Evolutionary conservation across 345 rosid species (phyloP).

Genomic region (Fremontodendron californicum): DNA sequence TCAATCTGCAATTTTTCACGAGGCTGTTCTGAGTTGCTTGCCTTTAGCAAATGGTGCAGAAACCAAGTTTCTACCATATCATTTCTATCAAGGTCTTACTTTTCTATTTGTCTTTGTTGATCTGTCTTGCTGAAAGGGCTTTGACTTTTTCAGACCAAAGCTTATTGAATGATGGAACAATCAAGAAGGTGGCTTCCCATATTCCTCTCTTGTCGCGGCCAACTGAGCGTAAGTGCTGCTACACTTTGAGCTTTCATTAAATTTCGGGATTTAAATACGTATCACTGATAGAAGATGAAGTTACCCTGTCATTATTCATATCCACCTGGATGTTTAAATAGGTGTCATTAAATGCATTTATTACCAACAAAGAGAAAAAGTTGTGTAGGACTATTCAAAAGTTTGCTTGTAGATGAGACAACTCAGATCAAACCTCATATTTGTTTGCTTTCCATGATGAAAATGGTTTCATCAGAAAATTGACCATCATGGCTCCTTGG

Average conservation of each 20-base stretch:
- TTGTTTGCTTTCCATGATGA: not conserved
- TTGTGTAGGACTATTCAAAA: not conserved
- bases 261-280: not conserved
- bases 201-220: constrained; percentile 66
- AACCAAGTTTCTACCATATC: constrained; percentile 8
- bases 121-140: constrained; percentile 15
- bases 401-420: not conserved
- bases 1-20: constrained; percentile 69
- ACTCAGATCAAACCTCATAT: not conserved
- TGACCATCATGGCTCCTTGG: not conserved
- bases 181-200: constrained; percentile 52
- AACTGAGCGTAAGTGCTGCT: constrained; percentile 70
- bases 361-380: not conserved
- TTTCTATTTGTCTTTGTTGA: constrained; percentile 5
- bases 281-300: not conserved
- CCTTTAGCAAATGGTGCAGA: constrained; percentile 41
- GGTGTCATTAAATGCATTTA: not conserved
- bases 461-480: not conserved
- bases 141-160: constrained; percentile 35
- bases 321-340: not conserved
- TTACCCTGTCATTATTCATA: not conserved
- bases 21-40: constrained; percentile 54
- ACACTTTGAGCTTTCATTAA: not conserved
- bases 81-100: not conserved
- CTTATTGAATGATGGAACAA: constrained; percentile 22